Base-by-base conservation (phyloP, 768 basidiomycete genomes). In the Gymnopilus dilepis region DNA sequence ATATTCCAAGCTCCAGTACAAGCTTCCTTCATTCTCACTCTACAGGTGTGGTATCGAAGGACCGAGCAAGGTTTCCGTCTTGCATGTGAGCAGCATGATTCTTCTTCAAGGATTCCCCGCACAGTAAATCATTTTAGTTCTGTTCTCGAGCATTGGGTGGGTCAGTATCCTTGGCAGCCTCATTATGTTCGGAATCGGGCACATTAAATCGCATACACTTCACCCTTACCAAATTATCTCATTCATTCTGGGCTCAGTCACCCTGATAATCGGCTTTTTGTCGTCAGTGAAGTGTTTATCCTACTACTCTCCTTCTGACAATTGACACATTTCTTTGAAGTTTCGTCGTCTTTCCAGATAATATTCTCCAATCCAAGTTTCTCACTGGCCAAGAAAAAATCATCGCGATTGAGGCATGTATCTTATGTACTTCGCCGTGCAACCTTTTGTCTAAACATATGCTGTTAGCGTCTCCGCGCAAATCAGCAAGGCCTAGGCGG, bases 91-190 rank as follows among this genome's bases (percentile, higher is more conserved):
- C 54, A 6, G 33, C 24, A 31, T 6, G 17, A 55, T 6, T n/a
- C n/a, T n/a, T n/a, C 24, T 6, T 28, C 40, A n/a, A 4, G 12
- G 21, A 33, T 15, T 26, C 41, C 59, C 37, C 26, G 34, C 22
- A 22, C 28, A 8, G 28, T 31, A 24, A 52, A 3, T 21, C 28
- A 5, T 24, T 22, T 47, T 55, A 77, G 76, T 72, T 6, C 73
- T 71, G 71, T 75, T 70, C 47, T 74, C 74, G 2, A 74, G 72
- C 31, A 58, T 65, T 56, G 76, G 76, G 21, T 72, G 72, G 67
- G 74, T 71, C 15, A 76, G 76, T 41, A 69, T 77, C 31, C 69
- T 77, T 51, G 76, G 74, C n/a, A 74, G 74, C 55, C 69, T 77
- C 15, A 70, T 77, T 59, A 74, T 76, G 71, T 77, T 69, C 52